Base-by-base conservation (phyloP, 2,329 filamentous ascomycete species). In the Penicillium brevicompactum region DNA sequence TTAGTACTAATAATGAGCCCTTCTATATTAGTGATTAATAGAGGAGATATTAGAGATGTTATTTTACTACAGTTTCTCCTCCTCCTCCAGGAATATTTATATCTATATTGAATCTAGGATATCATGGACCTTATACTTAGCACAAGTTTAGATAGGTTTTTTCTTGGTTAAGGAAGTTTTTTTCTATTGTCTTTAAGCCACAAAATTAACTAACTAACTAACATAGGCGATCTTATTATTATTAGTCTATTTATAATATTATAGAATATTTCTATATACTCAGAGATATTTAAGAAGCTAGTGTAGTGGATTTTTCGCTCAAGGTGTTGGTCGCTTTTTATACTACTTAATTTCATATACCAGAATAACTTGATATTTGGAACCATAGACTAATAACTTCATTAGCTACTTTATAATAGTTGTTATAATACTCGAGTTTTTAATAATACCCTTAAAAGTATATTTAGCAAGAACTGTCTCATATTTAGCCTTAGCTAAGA, bases 11-110 rank as follows among this genome's bases (percentile, higher is more conserved):
- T 61, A 2, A 61, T 62, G 16, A 67, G 65, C 18, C 64, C 61
- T 1, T 55, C 49, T n/a, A 57, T 71, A 13, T 47, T 71, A 4
- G 62, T 61, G 7, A 67, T 71, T 38, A 61, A 71, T 38, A 57
- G 64, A 5, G 61, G 64, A 3, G 59, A 64, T 3, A 56, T 68
- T n/a, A 56, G 62, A 7, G 63, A 58, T 11, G 56, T 69, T 9
- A 61, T 59, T 18, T 56, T 27, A 0, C 37, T 59, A 13, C 52
- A 63, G 27, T 63, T 58, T 37, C 55, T 63, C 0, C 22, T 56
- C 9, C 34, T 63, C 1, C 7, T 63, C 10, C 32, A 61, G 42
- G 59, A 63, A 45, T 24, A 57, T 41, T 27, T 63, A 5, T 18
- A 31, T 11, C 54, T 24, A 6, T 63, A 45, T 22, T 8, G 10